These are phyloP conservation scores for Daedalea quercina DNA, from an alignment of 768 basidiomycete species.

Conservation along the genomic window DNA sequence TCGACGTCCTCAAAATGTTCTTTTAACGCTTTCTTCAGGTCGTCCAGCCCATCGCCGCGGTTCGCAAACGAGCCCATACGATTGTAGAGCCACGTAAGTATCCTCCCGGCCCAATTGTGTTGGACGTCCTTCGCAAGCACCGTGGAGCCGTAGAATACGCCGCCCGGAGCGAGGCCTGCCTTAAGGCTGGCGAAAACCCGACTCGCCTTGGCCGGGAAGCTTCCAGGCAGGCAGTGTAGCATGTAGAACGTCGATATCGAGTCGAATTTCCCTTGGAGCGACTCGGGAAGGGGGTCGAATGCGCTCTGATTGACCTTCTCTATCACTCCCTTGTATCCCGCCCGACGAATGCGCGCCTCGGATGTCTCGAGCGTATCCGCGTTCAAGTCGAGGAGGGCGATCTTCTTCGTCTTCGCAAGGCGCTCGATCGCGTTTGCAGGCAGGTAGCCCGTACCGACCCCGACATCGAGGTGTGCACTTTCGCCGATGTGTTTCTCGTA, in stretches of 20 bases:
- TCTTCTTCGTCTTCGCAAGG: constrained; percentile 6
- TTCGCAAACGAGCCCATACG: constrained; percentile 11
- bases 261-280: constrained; percentile 6
- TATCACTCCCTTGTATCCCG: constrained; percentile 10
- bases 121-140: constrained; percentile 8
- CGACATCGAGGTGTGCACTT: constrained; percentile 13
- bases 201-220: constrained; percentile 11
- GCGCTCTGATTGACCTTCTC: constrained; percentile 8
- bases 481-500: constrained; percentile 12
- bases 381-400: constrained; percentile 14
- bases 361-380: constrained; percentile 10
- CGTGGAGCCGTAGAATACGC: constrained; percentile 15
- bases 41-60: constrained; percentile 2
- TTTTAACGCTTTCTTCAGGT: constrained; percentile 7
- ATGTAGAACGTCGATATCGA: constrained; percentile 16
- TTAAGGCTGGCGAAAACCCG: constrained; percentile 5
- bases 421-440: constrained; percentile 1
- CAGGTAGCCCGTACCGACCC: constrained; percentile 17
- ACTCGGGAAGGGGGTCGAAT: constrained; percentile 11
- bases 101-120: constrained; percentile 12
- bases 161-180: constrained; percentile 7
- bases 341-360: constrained; percentile 1
- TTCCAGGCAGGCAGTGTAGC: constrained; percentile 16
- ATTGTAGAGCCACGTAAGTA: constrained; percentile 9
- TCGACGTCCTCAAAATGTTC: constrained; percentile 13